Evolutionary conservation across 768 basidiomycete species (phyloP), one percentile per base, ranked within the genome.

Genomic region (Saitozyma sp.): DNA sequence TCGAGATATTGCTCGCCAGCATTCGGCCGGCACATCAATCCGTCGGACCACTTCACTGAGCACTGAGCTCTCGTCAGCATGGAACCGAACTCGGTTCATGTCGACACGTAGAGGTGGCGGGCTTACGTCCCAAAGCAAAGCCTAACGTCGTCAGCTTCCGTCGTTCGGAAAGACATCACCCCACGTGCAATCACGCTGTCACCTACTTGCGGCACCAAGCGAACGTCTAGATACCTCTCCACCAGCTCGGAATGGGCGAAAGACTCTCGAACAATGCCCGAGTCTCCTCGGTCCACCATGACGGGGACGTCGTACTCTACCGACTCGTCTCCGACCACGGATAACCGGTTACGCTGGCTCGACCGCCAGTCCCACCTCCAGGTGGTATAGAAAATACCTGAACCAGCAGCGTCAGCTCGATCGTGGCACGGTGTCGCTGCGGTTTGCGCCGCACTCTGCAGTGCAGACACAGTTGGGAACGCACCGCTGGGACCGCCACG

Each of bases 161-260:
- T 29, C 29, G 29, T 29, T 29, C 29, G 29, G 29, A 11, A 46
- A 13, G 45, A 11, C 45, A 11, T 46, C 45, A 2, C 13, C n/a
- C 45, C 13, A 46, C 2, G 29, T 2, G 29, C 45, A 13, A 11
- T 13, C 45, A 46, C n/a, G 11, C 45, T 6, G 45, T 17, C 45
- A 46, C 11, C n/a, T 11, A 13, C 45, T 17, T 69, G 20, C 16
- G 51, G 29, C 9, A 65, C 46, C 16, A 65, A 39, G 9, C 63
- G 53, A 6, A 61, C 53, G 40, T 65, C 48, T 48, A 65, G 50
- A 48, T 61, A 65, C 50, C 52, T 41, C 41, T 65, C 52, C 19
- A 60, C 59, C 37, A 65, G 39, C 48, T 55, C 59, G 20, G 45
- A 38, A 8, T 43, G 13, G 17, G 29, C 50, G 20, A 16, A 50